phyloP scores from a whole-genome alignment of 108 stramenopile species.

The Cyclotella baltica region DNA sequence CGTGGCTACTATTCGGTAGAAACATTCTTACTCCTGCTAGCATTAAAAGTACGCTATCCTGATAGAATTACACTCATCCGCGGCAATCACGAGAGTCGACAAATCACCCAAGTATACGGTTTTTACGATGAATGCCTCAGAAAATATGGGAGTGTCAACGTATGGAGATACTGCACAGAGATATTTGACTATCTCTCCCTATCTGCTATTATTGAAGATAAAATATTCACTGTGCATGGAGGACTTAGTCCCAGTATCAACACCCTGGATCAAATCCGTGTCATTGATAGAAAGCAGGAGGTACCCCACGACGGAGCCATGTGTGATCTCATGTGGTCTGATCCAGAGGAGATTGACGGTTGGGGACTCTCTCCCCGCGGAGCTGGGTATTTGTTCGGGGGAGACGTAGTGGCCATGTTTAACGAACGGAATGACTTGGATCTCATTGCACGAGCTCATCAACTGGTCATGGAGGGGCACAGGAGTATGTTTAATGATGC shows the following conservation, averaged over 20 bases:
- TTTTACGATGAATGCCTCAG: slow-evolving; percentile 99
- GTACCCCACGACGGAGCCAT: slow-evolving; percentile 98
- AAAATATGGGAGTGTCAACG: slow-evolving; percentile 97
- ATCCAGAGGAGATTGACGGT: slow-evolving; percentile 96
- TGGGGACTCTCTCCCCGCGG: slow-evolving; percentile 98
- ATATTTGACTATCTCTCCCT: slow-evolving; percentile 97
- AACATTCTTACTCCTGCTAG: slow-evolving; percentile 95
- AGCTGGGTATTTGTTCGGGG: slow-evolving; percentile 97
- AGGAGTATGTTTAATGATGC: slow-evolving; percentile 96
- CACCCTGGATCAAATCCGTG: slow-evolving; percentile 95
- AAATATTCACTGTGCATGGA: slow-evolving; percentile 97
- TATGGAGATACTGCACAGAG: slow-evolving; percentile 98
- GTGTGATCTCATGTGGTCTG: slow-evolving; percentile 98
- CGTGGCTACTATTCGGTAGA: slow-evolving; percentile 99
- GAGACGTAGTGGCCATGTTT: slow-evolving; percentile 88
- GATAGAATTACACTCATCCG: slow-evolving; percentile 98
- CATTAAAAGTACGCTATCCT: slow-evolving; percentile 97
- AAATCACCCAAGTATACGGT: slow-evolving; percentile 98
- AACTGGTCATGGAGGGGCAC: slow-evolving; percentile 97
- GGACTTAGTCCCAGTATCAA: slow-evolving; percentile 96
- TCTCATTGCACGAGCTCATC: slow-evolving; percentile 88
- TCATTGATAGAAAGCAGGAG: slow-evolving; percentile 96
- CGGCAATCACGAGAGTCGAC: slow-evolving; percentile 93
- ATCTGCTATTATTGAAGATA: slow-evolving; percentile 95
- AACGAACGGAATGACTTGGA: slow-evolving; percentile 90